Evolutionary conservation across 228 moss, liverwort and hornwort genomes (phyloP), one percentile per base, ranked within the genome.

Genomic region (Sphagnum fallax): DNA sequence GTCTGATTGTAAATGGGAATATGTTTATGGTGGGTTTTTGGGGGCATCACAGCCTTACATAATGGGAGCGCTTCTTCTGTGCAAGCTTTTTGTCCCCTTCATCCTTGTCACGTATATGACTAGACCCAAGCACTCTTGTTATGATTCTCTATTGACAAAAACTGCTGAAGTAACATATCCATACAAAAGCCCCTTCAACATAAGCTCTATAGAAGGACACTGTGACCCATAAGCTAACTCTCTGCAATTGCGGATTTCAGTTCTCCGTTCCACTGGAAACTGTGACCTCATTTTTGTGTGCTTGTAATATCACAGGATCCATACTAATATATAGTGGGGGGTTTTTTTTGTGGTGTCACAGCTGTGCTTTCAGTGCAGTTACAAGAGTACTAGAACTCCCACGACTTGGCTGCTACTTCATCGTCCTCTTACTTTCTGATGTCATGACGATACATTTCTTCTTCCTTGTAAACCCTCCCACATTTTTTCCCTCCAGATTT

Each of bases 381-480:
- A 98, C 97, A 52, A 82, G 83, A 66, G 71, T 98, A 76, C 81
- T 91, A 71, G 85, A 85, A 70, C 78, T 98, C 71, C 93, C 97
- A 60, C 85, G 93, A 72, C 81, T 98, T 60, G 97, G 97, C 52
- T 98, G 97, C 77, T 98, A 98, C 81, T 93, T 98, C 70, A 61
- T 98, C 50, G 97, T 98, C 48, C 71, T 98, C 47, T 75, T 98
- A 52, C 82, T 98, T 60, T 98, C 97, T 48, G 97, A 98, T 75
- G 84, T 90, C 69, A 98, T 98, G 97, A 98, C 97, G 32, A 93
- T 98, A 64, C 97, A 93, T 77, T 98, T 98, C 75, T 98, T 98
- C 72, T 98, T 98, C 69, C 90, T 98, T 59, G 97, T 97, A 87
- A 90, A 89, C 76, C 48, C 52, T 53, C 10, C 48, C 14, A 61